A percentile compares a stretch with the other conserved stretches of the same genome.
Conservation (phyloP, 2,329 filamentous ascomycete species). For the Verticillium nonalfalfae region DNA sequence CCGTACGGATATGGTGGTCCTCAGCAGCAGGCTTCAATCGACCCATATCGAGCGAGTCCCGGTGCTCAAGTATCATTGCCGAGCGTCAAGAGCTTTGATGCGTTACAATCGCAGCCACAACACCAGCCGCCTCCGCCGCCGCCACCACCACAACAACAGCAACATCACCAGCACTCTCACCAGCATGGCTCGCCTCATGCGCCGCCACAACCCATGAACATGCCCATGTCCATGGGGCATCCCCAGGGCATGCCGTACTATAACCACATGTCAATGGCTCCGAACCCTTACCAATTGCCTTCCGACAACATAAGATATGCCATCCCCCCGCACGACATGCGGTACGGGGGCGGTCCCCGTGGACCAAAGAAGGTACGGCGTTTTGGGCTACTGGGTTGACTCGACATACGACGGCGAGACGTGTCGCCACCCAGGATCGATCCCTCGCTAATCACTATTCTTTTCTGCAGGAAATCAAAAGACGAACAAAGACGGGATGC, state of each 20-base stretch:
- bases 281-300: slow-evolving; percentile 28
- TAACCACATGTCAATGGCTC: slow-evolving; percentile 20
- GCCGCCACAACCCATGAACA: slow-evolving; percentile 26
- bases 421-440: too few species aligned
- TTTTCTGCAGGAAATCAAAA: slow-evolving; percentile 49
- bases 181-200: slow-evolving; percentile 11
- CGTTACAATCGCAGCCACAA: slow-evolving; percentile 22
- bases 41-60: slow-evolving; percentile 27
- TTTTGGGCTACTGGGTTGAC: not conserved
- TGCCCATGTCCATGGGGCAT: slow-evolving; percentile 25
- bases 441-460: not conserved
- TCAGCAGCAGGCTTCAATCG: slow-evolving; percentile 16
- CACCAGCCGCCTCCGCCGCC: slow-evolving; percentile 14
- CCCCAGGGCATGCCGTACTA: slow-evolving; percentile 25
- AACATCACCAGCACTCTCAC: slow-evolving; percentile 4
- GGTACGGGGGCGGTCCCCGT: slow-evolving; percentile 37
- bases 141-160: slow-evolving; percentile 14
- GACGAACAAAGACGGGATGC: slow-evolving; percentile 57
- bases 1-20: slow-evolving; percentile 10
- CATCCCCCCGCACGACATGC: slow-evolving; percentile 19
- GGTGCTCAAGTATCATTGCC: slow-evolving; percentile 28
- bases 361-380: slow-evolving; percentile 51
- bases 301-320: not conserved
- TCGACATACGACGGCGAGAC: too few species aligned
- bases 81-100: slow-evolving; percentile 36